Evolutionary conservation across 371 early-diverging fungal species (phyloP).

Genomic region (Nematocida major): DNA sequence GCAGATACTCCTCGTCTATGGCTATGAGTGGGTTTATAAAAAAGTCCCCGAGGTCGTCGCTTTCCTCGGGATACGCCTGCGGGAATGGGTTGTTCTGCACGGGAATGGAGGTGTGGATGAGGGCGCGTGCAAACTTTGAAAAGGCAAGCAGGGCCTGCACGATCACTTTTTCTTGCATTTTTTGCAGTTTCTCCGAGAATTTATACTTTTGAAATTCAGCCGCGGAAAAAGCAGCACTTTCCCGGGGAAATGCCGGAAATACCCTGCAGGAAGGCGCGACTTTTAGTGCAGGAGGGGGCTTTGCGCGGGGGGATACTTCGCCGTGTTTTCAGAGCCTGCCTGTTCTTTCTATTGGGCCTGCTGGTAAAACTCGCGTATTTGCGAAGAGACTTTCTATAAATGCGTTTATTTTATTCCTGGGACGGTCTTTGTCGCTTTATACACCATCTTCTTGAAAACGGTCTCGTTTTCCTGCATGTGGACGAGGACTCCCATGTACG

Average conservation of each 20-base stretch:
- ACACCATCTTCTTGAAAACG: slow-evolving; percentile 23
- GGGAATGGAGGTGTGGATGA: neutral
- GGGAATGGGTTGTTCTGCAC: neutral
- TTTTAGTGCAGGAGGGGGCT: too few species aligned
- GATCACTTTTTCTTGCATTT: too few species aligned
- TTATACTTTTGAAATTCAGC: too few species aligned
- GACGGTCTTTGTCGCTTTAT: slow-evolving; percentile 7
- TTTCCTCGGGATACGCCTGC: neutral
- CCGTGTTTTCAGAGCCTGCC: too few species aligned
- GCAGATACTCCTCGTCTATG: slow-evolving; percentile 1
- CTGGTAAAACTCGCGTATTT: neutral
- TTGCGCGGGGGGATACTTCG: too few species aligned
- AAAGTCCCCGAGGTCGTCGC: neutral
- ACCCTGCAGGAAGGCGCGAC: too few species aligned
- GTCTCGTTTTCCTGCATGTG: slow-evolving; percentile 16
- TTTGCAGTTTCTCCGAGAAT: too few species aligned
- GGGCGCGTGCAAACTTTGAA: neutral
- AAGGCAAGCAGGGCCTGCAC: neutral
- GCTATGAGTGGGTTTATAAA: neutral
- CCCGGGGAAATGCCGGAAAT: too few species aligned
- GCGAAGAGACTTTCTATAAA: neutral
- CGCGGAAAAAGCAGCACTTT: too few species aligned
- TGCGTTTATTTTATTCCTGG: slow-evolving; percentile 3
- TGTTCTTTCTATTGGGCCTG: neutral
- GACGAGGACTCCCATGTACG: slow-evolving; percentile 1